A percentile compares a stretch with the other conserved stretches of the same genome.
Evolutionary conservation across 768 basidiomycete genomes (phyloP).

Genomic region (Infundibulicybe gibba): DNA sequence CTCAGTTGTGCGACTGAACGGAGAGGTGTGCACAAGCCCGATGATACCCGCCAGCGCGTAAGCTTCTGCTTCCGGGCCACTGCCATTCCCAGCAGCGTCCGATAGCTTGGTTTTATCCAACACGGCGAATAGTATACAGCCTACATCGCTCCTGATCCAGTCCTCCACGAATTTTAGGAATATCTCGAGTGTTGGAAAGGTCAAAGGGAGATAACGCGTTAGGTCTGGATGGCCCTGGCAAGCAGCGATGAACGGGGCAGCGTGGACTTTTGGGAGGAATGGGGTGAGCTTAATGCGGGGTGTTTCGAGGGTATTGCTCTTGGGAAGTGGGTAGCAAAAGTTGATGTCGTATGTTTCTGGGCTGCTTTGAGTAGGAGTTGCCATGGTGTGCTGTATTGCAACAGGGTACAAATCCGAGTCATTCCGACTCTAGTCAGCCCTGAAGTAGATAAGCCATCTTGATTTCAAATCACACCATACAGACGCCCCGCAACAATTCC

Average conservation of each 20-base stretch:
- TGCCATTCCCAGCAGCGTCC: conserved; percentile 2
- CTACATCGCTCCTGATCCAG: conserved; percentile 20
- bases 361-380: too few species aligned
- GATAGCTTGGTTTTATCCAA: conserved; percentile 39
- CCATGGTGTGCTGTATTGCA: too few species aligned
- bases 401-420: too few species aligned
- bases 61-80: conserved; percentile 11
- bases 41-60: conserved; percentile 44
- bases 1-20: conserved; percentile 33
- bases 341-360: conserved; percentile 23
- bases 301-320: conserved; percentile 30
- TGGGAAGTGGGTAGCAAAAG: conserved; percentile 36
- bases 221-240: conserved; percentile 24
- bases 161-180: conserved; percentile 25
- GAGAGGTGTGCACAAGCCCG: conserved; percentile 33
- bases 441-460: too few species aligned
- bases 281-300: conserved; percentile 38
- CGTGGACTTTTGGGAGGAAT: conserved; percentile 34
- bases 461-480: too few species aligned
- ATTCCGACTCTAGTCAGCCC: too few species aligned
- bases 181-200: conserved; percentile 20
- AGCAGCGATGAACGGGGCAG: conserved; percentile 16
- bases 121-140: conserved; percentile 35
- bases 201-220: conserved; percentile 36
- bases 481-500: too few species aligned